Percentiles rank a stretch among this genome's conserved stretches.
phyloP scores from a whole-genome alignment of 257 asterid genomes.

The Nicotiana sylvestris region DNA sequence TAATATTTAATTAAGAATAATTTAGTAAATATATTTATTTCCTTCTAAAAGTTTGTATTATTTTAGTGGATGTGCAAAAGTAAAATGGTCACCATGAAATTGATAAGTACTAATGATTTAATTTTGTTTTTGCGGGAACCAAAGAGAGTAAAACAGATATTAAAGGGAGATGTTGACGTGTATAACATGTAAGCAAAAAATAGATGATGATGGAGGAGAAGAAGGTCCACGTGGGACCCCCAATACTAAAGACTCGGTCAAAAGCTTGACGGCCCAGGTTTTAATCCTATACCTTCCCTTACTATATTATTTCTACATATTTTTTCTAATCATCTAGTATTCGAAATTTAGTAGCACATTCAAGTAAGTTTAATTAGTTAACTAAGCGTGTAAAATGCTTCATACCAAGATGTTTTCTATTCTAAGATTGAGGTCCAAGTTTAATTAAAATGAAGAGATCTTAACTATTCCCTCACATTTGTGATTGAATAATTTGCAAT shows the following conservation, averaged over 20 bases:
- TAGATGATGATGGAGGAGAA: conserved; percentile 56
- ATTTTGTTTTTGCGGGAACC: neutral
- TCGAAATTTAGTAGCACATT: neutral
- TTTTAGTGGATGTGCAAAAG: no score
- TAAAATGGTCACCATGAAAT: neutral
- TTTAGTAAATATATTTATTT: no score
- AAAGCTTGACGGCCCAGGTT: conserved; percentile 98
- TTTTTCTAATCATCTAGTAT: neutral
- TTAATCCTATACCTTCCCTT: conserved; percentile 21
- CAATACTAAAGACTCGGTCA: conserved; percentile 87
- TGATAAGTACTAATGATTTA: neutral
- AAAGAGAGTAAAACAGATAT: neutral
- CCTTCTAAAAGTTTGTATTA: no score
- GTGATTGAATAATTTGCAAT: neutral
- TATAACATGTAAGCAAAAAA: conserved; percentile 87
- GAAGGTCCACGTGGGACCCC: conserved; percentile 85
- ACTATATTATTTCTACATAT: neutral
- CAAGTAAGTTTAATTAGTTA: no score
- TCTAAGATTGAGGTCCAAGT: neutral
- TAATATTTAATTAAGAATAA: no score
- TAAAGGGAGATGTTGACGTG: conserved; percentile 81
- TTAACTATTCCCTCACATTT: neutral
- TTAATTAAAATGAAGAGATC: neutral
- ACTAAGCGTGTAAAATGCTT: neutral
- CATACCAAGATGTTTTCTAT: neutral